Evolutionary conservation across 768 basidiomycete species (phyloP).

Genomic region (Pholiota microspora): DNA sequence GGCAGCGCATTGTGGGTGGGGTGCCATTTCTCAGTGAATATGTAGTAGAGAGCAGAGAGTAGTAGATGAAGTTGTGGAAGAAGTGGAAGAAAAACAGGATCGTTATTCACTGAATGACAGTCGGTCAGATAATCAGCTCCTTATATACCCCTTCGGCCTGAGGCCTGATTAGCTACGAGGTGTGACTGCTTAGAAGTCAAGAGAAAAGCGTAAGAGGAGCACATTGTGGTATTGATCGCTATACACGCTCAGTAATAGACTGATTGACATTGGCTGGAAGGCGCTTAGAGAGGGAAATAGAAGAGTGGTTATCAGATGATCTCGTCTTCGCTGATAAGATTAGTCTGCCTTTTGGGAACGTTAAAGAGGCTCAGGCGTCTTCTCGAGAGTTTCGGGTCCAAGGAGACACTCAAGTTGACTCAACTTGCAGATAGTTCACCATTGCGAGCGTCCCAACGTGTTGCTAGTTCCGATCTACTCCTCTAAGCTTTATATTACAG

Average conservation of each 20-base stretch:
- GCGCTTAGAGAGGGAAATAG: background rate
- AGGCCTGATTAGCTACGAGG: background rate
- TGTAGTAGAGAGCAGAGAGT: conserved; percentile 3
- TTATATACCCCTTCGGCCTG: conserved; percentile 15
- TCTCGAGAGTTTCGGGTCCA: too few relatives aligned
- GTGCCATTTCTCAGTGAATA: conserved; percentile 38
- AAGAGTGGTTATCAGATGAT: conserved; percentile 13
- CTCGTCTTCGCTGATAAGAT: conserved; percentile 12
- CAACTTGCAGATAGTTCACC: too few relatives aligned
- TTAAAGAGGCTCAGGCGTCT: too few relatives aligned
- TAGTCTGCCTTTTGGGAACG: background rate
- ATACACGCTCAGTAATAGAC: conserved; percentile 13
- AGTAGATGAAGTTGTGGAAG: background rate
- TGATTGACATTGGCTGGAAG: conserved; percentile 5
- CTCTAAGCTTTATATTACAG: too few relatives aligned
- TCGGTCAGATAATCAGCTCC: conserved; percentile 8
- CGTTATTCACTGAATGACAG: conserved; percentile 2
- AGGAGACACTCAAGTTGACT: too few relatives aligned
- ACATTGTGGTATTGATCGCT: conserved; percentile 9
- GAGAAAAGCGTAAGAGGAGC: conserved; percentile 5
- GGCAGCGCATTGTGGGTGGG: conserved; percentile 57
- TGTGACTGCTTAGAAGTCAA: conserved; percentile 1
- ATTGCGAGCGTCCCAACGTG: too few relatives aligned
- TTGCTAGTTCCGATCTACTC: too few relatives aligned
- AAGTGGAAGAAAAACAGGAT: conserved; percentile 1